Percentiles rank a stretch among this genome's conserved stretches.
Conservation (phyloP, 2,329 filamentous ascomycete genomes). For the Cadophora gregata region DNA sequence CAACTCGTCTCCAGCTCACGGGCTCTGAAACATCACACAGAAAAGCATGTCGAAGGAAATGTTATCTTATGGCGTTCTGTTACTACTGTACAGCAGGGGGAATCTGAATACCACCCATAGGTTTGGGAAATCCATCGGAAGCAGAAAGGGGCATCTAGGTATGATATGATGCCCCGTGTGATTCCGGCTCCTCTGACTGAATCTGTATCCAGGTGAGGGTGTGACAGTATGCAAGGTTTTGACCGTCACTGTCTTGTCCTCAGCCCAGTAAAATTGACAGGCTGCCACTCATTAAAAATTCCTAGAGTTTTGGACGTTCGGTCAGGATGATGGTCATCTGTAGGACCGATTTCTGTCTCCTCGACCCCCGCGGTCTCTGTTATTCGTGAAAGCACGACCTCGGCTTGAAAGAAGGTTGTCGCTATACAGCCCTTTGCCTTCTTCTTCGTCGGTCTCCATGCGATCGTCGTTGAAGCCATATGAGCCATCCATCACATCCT, state of each 20-base stretch:
- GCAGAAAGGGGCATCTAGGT: not conserved
- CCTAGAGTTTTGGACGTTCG: not conserved
- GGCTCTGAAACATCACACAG: too few relatives aligned
- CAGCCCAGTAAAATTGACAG: not conserved
- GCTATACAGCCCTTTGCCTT: constrained; percentile 42
- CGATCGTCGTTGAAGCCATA: constrained; percentile 44
- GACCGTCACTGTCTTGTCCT: not conserved
- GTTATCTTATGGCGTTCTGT: not conserved
- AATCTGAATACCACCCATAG: not conserved
- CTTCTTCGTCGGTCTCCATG: constrained; percentile 43
- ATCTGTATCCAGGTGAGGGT: not conserved
- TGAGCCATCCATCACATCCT: constrained; percentile 44
- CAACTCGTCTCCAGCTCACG: not conserved
- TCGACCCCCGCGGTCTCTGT: constrained; percentile 25
- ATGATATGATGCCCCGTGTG: not conserved
- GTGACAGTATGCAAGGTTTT: not conserved
- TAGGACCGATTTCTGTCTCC: constrained; percentile 24
- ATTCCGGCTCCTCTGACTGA: not conserved
- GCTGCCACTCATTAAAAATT: not conserved
- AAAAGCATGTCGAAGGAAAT: not conserved
- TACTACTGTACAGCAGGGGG: constrained; percentile 9
- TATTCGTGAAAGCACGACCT: constrained; percentile 34
- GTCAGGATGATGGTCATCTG: constrained; percentile 21
- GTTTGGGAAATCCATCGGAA: not conserved
- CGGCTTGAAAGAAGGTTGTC: constrained; percentile 41